Conservation (phyloP, 1,139 yeast species). For the Yamadazyma aaseri region DNA sequence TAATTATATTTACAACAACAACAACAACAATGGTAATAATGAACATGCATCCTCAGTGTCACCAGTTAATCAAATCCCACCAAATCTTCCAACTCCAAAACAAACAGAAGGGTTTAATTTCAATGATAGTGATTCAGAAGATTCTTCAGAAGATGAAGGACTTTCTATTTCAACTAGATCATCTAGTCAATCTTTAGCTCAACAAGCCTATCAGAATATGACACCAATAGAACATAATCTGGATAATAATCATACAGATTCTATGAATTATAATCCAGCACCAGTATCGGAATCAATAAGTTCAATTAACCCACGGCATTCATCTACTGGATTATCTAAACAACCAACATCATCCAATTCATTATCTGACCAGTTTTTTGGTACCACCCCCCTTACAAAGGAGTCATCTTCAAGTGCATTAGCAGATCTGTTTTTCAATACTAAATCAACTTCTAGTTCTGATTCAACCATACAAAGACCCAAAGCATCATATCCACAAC, state of each 20-base stretch:
- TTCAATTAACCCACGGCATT: slow-evolving; percentile 34
- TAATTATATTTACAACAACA: slow-evolving; percentile 14
- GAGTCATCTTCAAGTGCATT: slow-evolving; percentile 16
- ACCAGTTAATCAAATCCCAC: slow-evolving; percentile 3
- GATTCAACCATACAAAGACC: slow-evolving; percentile 7
- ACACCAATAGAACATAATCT: slow-evolving; percentile 16
- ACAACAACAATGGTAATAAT: slow-evolving; percentile 11
- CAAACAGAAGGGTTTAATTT: slow-evolving; percentile 16
- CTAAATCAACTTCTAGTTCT: slow-evolving; percentile 2
- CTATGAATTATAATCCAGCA: slow-evolving; percentile 20
- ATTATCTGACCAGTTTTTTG: slow-evolving; percentile 34
- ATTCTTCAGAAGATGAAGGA: slow-evolving; percentile 32
- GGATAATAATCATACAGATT: slow-evolving; percentile 2
- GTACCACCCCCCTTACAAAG: slow-evolving; percentile 16
- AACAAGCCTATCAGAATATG: slow-evolving; percentile 37
- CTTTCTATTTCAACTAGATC: slow-evolving; percentile 41
- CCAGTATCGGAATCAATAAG: slow-evolving; percentile 30
- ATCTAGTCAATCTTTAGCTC: slow-evolving; percentile 48
- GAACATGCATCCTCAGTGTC: slow-evolving; percentile 3
- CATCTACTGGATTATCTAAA: slow-evolving; percentile 35
- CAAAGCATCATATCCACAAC: slow-evolving; percentile 17
- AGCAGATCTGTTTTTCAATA: slow-evolving; percentile 21
- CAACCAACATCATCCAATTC: slow-evolving; percentile 45
- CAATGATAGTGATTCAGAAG: slow-evolving; percentile 19
- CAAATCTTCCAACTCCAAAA: slow-evolving; percentile 9